Evolutionary conservation across 352 stramenopile species (phyloP), one percentile per base, ranked within the genome.

Genomic region (Paralagenidium karlingii): DNA sequence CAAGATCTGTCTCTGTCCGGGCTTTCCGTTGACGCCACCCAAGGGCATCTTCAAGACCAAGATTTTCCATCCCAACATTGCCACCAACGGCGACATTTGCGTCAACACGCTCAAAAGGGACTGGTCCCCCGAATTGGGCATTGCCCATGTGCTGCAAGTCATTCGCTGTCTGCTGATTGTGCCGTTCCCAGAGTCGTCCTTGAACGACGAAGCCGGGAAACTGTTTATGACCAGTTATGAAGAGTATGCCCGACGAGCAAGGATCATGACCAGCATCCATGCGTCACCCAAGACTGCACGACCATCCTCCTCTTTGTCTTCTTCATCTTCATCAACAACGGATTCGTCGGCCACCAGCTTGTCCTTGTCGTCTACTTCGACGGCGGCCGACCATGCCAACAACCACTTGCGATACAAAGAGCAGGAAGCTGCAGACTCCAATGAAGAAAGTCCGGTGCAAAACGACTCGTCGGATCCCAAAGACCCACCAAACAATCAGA

Each of bases 21-120:
- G 84, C 27, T 95, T 93, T 44, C 85, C 85, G 13, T 58, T 77
- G 24, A 59, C 80, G 34, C 82, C 84, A 15, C 84, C 84, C 8
- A 82, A 82, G 40, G 81, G 93, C 22, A 91, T 97, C 45, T 99
- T 99, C 51, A 59, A 98, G 16, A 99, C 96, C 25, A 98, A 98
- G 74, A 99, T 99, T 40, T 99, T 97, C 65, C 96, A 99, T 59
- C 96, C 96, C 0, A 99, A 99, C 64, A 94, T 99, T 16, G 92
- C 94, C 16, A 70, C 83, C 22, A 86, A 70, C 10, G 96, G 95
- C 27, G 95, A 98, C 27, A 99, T 99, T 65, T 99, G 96, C 53
- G 96, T 99, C 18, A 99, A 99, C 58, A 99, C 95, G 24, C 77
- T 99, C 25, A 99, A 99, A 68, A 94, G 92, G 45, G 96, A 99